A percentile compares a stretch with the other conserved stretches of the same genome.
These are phyloP conservation scores for Paraphysoderma sedebokerense DNA, from an alignment of 371 early-diverging fungal genomes.

Conservation along the genomic window DNA sequence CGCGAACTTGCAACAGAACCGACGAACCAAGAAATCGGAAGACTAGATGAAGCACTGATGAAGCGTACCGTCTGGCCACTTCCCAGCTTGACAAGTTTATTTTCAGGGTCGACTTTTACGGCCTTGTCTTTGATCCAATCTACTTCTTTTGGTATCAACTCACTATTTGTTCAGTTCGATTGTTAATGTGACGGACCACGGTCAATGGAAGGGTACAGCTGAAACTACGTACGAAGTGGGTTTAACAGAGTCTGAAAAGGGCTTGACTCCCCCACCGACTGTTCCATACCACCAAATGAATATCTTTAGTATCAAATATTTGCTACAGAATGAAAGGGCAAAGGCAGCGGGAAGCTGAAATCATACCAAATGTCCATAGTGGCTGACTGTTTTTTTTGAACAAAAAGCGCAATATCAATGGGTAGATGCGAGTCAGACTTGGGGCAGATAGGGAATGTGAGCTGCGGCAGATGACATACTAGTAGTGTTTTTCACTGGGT, in stretches of 20 bases:
- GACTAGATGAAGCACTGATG: neutral
- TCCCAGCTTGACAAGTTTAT: conserved; percentile 41
- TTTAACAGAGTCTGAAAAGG: conserved; percentile 42
- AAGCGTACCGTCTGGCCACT: conserved; percentile 37
- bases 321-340: too few relatives aligned
- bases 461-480: conserved; percentile 18
- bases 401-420: conserved; percentile 16
- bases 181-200: too few relatives aligned
- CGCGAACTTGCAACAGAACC: too few relatives aligned
- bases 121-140: conserved; percentile 61
- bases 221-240: conserved; percentile 48
- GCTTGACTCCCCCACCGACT: conserved; percentile 69
- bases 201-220: too few relatives aligned
- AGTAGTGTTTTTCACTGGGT: conserved; percentile 52
- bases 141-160: conserved; percentile 47
- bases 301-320: neutral
- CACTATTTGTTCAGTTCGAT: too few relatives aligned
- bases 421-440: neutral
- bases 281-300: neutral
- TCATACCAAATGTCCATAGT: conserved; percentile 56
- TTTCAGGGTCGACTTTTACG: conserved; percentile 42
- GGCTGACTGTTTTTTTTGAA: conserved; percentile 31
- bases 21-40: too few relatives aligned
- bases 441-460: conserved; percentile 1
- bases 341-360: too few relatives aligned